phyloP scores from a whole-genome alignment of 1,284 basidiomycete species.

The Pisolithus thermaeus region DNA sequence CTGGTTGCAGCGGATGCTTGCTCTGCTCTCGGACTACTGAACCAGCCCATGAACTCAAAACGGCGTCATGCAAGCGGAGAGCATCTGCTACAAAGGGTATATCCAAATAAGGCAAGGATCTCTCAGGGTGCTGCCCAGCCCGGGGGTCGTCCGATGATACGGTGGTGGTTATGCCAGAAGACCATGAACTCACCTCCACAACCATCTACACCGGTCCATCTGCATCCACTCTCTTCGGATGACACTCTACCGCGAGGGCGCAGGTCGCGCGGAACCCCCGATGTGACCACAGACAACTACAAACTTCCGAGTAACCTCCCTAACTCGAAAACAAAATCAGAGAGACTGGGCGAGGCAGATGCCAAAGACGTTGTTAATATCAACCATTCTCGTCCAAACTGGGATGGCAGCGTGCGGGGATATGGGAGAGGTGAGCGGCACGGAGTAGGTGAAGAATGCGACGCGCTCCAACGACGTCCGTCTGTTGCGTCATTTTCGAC shows the following conservation, averaged over 20 bases:
- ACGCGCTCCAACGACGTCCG: slow-evolving; percentile 12
- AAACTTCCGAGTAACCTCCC: slow-evolving; percentile 47
- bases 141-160: not conserved
- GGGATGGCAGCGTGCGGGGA: slow-evolving; percentile 61
- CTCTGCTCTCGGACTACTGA: slow-evolving; percentile 29
- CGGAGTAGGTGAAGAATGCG: slow-evolving; percentile 20
- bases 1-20: slow-evolving; percentile 41
- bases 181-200: slow-evolving; percentile 29
- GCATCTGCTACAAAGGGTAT: not conserved
- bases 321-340: slow-evolving; percentile 52
- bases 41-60: slow-evolving; percentile 23
- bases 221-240: slow-evolving; percentile 58
- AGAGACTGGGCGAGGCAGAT: slow-evolving; percentile 33
- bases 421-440: slow-evolving; percentile 39
- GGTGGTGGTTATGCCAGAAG: slow-evolving; percentile 6
- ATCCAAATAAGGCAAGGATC: not conserved
- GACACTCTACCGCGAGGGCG: slow-evolving; percentile 42
- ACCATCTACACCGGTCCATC: slow-evolving; percentile 50
- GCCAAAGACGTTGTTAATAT: slow-evolving; percentile 7
- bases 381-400: slow-evolving; percentile 31
- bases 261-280: slow-evolving; percentile 31
- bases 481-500: slow-evolving; percentile 32
- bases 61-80: not conserved
- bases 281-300: slow-evolving; percentile 22
- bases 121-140: not conserved